Evolutionary conservation across 495 filamentous ascomycete genomes (phyloP).

Genomic region (Penicillium nucicola): DNA sequence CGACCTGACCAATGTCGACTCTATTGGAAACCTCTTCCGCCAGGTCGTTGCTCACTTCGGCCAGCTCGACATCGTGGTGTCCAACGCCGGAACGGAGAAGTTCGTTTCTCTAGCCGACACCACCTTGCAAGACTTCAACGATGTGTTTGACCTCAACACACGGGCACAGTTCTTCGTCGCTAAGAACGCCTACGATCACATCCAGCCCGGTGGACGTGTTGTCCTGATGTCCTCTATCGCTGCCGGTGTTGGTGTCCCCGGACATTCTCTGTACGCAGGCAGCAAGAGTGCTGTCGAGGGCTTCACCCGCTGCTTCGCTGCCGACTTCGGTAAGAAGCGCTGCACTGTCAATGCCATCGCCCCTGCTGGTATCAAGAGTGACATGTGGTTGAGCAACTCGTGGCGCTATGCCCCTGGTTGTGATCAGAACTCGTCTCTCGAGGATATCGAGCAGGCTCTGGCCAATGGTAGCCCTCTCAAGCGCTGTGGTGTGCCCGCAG

Average conservation of each 20-base stretch:
- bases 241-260: conserved; percentile 57
- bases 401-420: conserved; percentile 62
- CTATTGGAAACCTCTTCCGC: conserved; percentile 61
- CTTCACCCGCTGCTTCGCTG: conserved; percentile 71
- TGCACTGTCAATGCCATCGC: conserved; percentile 78
- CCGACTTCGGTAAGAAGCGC: conserved; percentile 67
- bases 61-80: conserved; percentile 67
- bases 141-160: conserved; percentile 73
- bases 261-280: conserved; percentile 74
- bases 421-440: conserved; percentile 31
- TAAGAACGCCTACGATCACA: conserved; percentile 68
- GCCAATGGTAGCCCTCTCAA: conserved; percentile 45
- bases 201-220: conserved; percentile 63
- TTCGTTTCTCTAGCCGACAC: conserved; percentile 58
- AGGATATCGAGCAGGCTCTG: conserved; percentile 41
- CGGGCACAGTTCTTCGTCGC: conserved; percentile 83
- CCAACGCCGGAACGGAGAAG: conserved; percentile 55
- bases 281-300: conserved; percentile 76
- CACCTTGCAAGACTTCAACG: conserved; percentile 71
- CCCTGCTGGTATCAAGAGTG: conserved; percentile 73
- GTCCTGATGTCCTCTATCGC: conserved; percentile 57
- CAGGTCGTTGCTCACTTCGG: conserved; percentile 65
- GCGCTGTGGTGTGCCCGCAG: conserved; percentile 52
- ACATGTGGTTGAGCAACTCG: conserved; percentile 69
- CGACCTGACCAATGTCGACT: conserved; percentile 63